phyloP scores from a whole-genome alignment of 2,329 filamentous ascomycete species.

The Setomelanomma holmii region DNA sequence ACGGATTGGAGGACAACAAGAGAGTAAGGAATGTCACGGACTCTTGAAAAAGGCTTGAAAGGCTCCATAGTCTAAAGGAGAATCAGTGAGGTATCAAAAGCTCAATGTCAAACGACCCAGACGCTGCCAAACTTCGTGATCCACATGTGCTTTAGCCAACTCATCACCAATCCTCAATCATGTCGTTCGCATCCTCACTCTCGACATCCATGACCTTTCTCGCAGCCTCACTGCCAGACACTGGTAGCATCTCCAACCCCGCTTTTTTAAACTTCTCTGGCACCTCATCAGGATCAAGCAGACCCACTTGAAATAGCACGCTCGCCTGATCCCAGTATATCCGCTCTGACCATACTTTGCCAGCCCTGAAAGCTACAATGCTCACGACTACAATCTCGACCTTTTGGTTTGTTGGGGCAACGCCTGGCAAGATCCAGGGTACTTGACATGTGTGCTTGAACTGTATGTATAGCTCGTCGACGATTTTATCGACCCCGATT shows the following conservation, averaged over 20 bases:
- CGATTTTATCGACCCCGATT: constrained; percentile 64
- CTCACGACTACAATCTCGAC: constrained; percentile 65
- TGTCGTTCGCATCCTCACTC: constrained; percentile 52
- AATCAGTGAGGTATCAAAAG: neutral
- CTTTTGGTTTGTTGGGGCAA: constrained; percentile 62
- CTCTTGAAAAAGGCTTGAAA: no score
- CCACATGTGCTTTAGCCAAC: no score
- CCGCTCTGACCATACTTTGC: constrained; percentile 63
- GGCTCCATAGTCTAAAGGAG: no score
- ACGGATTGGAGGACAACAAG: no score
- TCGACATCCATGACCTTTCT: constrained; percentile 56
- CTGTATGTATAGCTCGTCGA: constrained; percentile 65
- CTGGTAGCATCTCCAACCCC: constrained; percentile 56
- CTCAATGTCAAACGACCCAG: neutral
- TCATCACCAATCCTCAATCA: constrained; percentile 55
- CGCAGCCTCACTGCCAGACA: constrained; percentile 55
- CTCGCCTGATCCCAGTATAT: constrained; percentile 70
- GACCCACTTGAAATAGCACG: constrained; percentile 65
- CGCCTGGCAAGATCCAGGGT: constrained; percentile 66
- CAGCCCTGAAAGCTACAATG: constrained; percentile 62
- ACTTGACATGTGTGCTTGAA: constrained; percentile 65
- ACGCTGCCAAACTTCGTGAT: neutral
- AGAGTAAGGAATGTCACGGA: no score
- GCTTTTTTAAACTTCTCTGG: constrained; percentile 54
- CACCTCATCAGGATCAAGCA: constrained; percentile 64